Evolutionary conservation across 805 yeast genomes (phyloP).

Genomic region (Hanseniaspora occidentalis): DNA sequence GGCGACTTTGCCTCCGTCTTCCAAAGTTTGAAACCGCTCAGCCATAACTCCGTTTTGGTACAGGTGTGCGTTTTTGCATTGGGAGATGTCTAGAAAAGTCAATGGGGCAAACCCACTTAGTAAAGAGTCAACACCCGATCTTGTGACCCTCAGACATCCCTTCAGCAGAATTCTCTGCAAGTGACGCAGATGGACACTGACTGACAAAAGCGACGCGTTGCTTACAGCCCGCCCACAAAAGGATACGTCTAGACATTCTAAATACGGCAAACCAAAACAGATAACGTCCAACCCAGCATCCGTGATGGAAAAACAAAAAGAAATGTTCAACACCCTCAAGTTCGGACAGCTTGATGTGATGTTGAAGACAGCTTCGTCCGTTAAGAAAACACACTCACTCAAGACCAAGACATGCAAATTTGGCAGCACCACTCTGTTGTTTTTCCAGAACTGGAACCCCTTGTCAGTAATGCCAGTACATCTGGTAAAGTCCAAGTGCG

Average conservation of each 20-base stretch:
- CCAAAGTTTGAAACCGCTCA: slow-evolving; percentile 34
- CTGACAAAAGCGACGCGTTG: slow-evolving; percentile 50
- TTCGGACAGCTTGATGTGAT: slow-evolving; percentile 50
- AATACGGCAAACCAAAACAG: slow-evolving; percentile 49
- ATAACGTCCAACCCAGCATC: slow-evolving; percentile 58
- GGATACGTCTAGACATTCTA: slow-evolving; percentile 43
- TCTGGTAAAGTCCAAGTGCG: slow-evolving; percentile 49
- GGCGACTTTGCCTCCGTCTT: slow-evolving; percentile 42
- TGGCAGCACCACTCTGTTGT: slow-evolving; percentile 18
- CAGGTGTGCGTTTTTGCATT: slow-evolving; percentile 56
- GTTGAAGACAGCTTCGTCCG: slow-evolving; percentile 51
- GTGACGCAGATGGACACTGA: slow-evolving; percentile 40
- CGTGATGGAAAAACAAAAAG: slow-evolving; percentile 65
- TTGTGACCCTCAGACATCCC: slow-evolving; percentile 66
- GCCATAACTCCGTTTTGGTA: slow-evolving; percentile 53
- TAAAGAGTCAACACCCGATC: slow-evolving; percentile 63
- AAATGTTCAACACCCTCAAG: slow-evolving; percentile 44
- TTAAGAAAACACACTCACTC: slow-evolving; percentile 62
- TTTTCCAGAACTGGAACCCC: slow-evolving; percentile 57
- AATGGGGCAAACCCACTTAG: slow-evolving; percentile 43
- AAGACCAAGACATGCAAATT: slow-evolving; percentile 39
- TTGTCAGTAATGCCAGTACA: slow-evolving; percentile 70
- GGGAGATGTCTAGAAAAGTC: slow-evolving; percentile 46
- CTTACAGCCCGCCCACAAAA: slow-evolving; percentile 76
- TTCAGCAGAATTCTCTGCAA: slow-evolving; percentile 39